phyloP scores from a whole-genome alignment of 306 rosid genomes.

The Lupinus albus region DNA sequence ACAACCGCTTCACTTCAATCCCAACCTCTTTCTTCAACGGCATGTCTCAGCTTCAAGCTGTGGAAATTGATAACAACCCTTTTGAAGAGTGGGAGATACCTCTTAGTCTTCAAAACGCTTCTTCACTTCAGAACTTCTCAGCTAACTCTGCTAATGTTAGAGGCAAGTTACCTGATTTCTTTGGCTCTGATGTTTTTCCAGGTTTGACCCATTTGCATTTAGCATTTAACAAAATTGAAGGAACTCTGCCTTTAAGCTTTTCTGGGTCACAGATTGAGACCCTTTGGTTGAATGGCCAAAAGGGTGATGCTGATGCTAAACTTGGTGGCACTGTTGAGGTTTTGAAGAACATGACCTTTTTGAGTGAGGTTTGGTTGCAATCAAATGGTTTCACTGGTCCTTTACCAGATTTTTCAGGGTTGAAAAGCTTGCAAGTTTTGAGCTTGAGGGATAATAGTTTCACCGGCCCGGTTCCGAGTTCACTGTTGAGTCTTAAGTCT shows the following conservation, averaged over 20 bases:
- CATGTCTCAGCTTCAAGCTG: conserved; percentile 60
- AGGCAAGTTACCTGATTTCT: conserved; percentile 64
- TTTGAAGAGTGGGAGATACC: conserved; percentile 74
- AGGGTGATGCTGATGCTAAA: conserved; percentile 41
- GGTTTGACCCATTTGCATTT: conserved; percentile 64
- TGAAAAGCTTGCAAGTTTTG: conserved; percentile 56
- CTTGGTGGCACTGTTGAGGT: conserved; percentile 61
- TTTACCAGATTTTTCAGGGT: conserved; percentile 65
- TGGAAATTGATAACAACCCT: conserved; percentile 74
- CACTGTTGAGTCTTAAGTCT: conserved; percentile 57
- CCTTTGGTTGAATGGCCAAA: conserved; percentile 85
- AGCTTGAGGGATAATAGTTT: conserved; percentile 75
- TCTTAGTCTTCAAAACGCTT: conserved; percentile 48
- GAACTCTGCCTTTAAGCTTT: conserved; percentile 59
- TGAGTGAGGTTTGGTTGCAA: conserved; percentile 82
- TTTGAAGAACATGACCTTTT: conserved; percentile 67
- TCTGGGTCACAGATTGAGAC: conserved; percentile 60
- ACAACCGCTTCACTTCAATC: conserved; percentile 57
- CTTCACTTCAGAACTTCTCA: conserved; percentile 72
- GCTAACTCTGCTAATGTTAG: conserved; percentile 70
- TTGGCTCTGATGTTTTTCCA: conserved; percentile 55
- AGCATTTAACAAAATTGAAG: conserved; percentile 67
- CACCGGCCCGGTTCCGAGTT: conserved; percentile 71
- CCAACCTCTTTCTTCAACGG: conserved; percentile 64
- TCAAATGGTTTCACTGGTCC: conserved; percentile 68